Percentiles rank a stretch among this genome's conserved stretches.
These are phyloP conservation scores for Aspergillus tamarii DNA, from an alignment of 2,329 filamentous ascomycete species.

Conservation along the genomic window DNA sequence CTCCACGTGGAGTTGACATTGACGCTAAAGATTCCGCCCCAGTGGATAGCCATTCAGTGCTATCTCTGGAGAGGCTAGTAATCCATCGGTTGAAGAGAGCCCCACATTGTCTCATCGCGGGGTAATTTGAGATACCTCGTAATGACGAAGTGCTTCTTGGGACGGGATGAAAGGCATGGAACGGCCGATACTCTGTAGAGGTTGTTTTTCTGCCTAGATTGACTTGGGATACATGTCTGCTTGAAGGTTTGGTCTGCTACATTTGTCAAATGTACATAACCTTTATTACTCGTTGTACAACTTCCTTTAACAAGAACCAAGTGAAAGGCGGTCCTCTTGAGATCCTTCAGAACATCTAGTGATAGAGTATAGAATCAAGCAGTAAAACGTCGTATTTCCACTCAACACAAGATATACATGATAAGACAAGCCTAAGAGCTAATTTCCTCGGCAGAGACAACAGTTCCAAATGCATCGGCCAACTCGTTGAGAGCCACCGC, in stretches of 20 bases:
- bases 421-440: background rate
- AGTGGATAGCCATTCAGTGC: no score
- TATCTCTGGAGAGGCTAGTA: no score
- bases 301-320: background rate
- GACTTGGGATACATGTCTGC: background rate
- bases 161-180: background rate
- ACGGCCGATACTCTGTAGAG: background rate
- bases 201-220: background rate
- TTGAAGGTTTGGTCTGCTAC: background rate
- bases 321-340: no score
- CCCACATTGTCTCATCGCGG: background rate
- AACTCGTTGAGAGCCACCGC: slow-evolving; percentile 61
- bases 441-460: slow-evolving; percentile 57
- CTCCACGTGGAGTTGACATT: background rate
- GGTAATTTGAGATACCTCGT: background rate
- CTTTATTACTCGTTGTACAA: background rate
- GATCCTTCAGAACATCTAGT: fast-evolving
- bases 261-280: background rate
- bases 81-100: background rate
- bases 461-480: slow-evolving; percentile 65
- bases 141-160: no score
- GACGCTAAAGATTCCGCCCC: background rate
- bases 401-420: background rate
- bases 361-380: background rate
- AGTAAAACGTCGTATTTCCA: background rate